phyloP scores from a whole-genome alignment of 139 green algal genomes.

The Chlamydomonas incerta region DNA sequence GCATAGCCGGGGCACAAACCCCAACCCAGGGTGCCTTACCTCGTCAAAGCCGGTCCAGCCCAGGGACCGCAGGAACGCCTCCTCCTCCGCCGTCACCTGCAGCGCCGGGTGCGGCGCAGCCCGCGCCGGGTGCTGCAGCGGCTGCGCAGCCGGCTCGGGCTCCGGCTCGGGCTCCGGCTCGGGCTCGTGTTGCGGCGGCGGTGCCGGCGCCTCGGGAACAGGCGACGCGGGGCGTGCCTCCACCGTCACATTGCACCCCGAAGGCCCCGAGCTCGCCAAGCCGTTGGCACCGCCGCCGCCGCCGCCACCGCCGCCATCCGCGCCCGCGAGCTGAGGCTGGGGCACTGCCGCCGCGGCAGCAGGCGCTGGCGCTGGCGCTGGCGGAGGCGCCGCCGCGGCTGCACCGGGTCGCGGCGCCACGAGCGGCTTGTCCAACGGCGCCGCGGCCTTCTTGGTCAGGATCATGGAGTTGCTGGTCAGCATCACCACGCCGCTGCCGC shows the following conservation, averaged over 20 bases:
- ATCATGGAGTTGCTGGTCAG: neutral
- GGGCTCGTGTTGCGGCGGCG: neutral
- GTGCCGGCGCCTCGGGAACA: neutral
- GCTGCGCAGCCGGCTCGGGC: neutral
- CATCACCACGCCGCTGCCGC: neutral
- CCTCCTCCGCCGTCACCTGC: conserved; percentile 56
- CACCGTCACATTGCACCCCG: neutral
- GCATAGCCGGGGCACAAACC: no score
- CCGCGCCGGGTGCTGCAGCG: neutral
- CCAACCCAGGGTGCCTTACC: no score
- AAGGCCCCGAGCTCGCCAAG: neutral
- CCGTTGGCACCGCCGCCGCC: neutral
- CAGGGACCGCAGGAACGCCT: conserved; percentile 67
- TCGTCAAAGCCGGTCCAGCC: conserved; percentile 58
- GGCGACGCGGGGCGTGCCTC: no score
- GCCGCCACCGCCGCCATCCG: no score
- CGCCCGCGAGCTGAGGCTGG: no score
- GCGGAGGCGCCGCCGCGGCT: neutral
- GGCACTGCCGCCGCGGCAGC: neutral
- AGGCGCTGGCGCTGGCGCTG: neutral
- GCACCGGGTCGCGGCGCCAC: neutral
- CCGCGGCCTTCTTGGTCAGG: conserved; percentile 5
- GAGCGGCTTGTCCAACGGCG: conserved; percentile 16
- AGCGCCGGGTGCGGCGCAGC: neutral
- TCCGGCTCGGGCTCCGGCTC: neutral